Evolutionary conservation across 2,329 filamentous ascomycete genomes (phyloP).

Genomic region (Aspergillus flavus): DNA sequence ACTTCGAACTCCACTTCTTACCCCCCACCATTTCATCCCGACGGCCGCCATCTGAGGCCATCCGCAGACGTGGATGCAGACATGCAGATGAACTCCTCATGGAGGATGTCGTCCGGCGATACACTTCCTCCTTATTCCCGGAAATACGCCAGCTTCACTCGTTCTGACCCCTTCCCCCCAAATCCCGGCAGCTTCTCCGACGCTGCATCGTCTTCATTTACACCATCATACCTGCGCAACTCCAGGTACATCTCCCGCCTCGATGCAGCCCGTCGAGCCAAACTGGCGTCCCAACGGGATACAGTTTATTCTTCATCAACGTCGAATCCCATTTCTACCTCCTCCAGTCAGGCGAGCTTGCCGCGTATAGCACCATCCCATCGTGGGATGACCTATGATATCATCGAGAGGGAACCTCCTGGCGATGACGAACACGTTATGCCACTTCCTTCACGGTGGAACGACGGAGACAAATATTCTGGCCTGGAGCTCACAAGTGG

Average conservation of each 20-base stretch:
- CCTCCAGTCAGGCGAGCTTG: conserved; percentile 60
- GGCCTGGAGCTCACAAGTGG: conserved; percentile 74
- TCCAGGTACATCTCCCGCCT: conserved; percentile 79
- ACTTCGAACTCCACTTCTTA: conserved; percentile 44
- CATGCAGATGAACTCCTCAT: conserved; percentile 51
- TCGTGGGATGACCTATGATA: conserved; percentile 78
- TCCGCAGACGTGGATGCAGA: conserved; percentile 52
- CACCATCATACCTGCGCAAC: conserved; percentile 78
- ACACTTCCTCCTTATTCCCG: conserved; percentile 51
- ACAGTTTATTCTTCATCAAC: conserved; percentile 51
- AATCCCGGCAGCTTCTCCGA: conserved; percentile 29
- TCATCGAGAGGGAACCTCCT: conserved; percentile 72
- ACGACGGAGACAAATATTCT: conserved; percentile 71
- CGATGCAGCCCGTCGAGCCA: conserved; percentile 68
- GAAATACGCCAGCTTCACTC: conserved; percentile 46
- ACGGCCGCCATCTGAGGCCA: conserved; percentile 36
- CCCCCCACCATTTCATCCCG: conserved; percentile 37
- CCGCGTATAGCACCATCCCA: conserved; percentile 65
- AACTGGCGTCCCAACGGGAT: conserved; percentile 55
- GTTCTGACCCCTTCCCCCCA: conserved; percentile 30
- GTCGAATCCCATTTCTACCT: conserved; percentile 51
- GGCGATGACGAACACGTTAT: conserved; percentile 64
- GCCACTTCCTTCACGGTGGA: conserved; percentile 82
- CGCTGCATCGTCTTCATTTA: conserved; percentile 55
- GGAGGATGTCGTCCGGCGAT: conserved; percentile 46